Percentiles rank a stretch among this genome's conserved stretches.
phyloP scores from a whole-genome alignment of 148 eudicot species.

The Rhododendron griersonianum region DNA sequence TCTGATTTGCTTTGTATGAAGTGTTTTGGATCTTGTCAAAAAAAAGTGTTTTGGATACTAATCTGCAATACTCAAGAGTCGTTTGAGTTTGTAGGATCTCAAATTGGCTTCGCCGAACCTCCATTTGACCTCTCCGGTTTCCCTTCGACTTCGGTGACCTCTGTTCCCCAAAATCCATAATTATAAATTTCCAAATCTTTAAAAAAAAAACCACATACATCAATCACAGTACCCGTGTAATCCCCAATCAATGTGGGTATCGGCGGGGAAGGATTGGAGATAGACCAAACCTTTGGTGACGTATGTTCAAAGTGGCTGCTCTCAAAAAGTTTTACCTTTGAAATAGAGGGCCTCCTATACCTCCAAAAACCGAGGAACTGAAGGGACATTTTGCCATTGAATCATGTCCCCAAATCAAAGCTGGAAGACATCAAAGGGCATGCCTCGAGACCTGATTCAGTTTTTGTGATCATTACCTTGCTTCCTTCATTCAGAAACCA shows the following conservation, averaged over 20 bases:
- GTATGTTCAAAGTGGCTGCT: background rate
- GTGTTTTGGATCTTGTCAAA: background rate
- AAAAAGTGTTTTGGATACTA: background rate
- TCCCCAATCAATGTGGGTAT: background rate
- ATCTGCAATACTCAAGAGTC: background rate
- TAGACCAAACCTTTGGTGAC: background rate
- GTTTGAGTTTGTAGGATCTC: background rate
- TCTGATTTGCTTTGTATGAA: background rate
- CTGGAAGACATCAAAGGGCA: background rate
- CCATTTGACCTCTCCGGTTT: background rate
- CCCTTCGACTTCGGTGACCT: background rate
- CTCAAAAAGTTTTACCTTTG: background rate
- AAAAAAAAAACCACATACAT: too few relatives aligned
- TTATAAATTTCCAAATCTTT: background rate
- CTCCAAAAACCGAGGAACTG: background rate
- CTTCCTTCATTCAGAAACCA: background rate
- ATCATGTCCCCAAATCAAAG: background rate
- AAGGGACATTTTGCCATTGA: background rate
- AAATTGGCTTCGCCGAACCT: background rate
- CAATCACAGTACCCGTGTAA: background rate
- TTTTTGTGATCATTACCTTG: background rate
- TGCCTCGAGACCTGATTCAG: background rate
- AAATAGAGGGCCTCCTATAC: background rate
- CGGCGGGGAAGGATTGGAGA: background rate
- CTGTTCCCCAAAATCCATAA: background rate